A percentile compares a stretch with the other conserved stretches of the same genome.
These are phyloP conservation scores for Syzygium jambos DNA, from an alignment of 345 rosid species.

Conservation along the genomic window DNA sequence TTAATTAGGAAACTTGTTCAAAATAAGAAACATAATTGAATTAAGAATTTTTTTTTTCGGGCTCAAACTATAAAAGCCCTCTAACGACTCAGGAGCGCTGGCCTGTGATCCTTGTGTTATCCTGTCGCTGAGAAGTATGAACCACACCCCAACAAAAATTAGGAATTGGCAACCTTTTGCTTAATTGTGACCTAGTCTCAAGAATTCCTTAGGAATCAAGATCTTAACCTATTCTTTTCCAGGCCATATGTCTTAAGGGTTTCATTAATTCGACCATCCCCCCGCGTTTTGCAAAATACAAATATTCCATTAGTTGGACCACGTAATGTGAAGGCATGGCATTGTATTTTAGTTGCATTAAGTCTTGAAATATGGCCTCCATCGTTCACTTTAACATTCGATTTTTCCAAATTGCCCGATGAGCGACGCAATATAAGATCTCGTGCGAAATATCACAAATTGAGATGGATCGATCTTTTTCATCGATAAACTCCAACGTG, in stretches of 20 bases:
- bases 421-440: fast-evolving
- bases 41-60: too few species aligned
- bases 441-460: fast-evolving
- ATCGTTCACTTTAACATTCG: not conserved
- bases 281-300: not conserved
- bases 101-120: too few species aligned
- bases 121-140: too few species aligned
- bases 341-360: not conserved
- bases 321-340: fast-evolving
- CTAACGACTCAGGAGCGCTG: too few species aligned
- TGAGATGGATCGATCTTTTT: not conserved
- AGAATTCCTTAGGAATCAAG: not conserved
- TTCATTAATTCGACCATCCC: not conserved
- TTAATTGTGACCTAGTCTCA: not conserved
- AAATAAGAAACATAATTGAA: too few species aligned
- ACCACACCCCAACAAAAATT: too few species aligned
- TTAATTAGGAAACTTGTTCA: too few species aligned
- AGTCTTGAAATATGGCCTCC: not conserved
- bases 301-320: fast-evolving
- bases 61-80: too few species aligned
- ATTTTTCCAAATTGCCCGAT: fast-evolving
- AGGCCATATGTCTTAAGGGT: not conserved
- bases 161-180: not conserved
- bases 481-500: not conserved
- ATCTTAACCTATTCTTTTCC: fast-evolving